Percentiles rank a stretch among this genome's conserved stretches.
Conservation (phyloP, 805 yeast species). For the Candida montana region DNA sequence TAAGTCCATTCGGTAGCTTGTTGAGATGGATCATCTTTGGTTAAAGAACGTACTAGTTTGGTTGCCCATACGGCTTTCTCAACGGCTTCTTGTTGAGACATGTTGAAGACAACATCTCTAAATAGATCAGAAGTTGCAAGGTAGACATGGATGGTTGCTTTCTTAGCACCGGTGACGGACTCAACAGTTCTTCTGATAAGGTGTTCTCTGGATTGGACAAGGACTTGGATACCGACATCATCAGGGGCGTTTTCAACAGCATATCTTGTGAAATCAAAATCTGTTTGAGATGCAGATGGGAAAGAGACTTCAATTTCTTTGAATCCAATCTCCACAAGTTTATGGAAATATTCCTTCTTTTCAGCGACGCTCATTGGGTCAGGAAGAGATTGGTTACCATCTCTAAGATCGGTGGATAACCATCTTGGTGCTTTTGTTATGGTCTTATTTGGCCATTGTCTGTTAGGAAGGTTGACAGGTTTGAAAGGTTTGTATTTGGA, state of each 20-base stretch:
- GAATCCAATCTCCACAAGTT: constrained; percentile 66
- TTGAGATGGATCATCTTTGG: constrained; percentile 68
- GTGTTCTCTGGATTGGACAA: constrained; percentile 74
- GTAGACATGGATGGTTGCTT: constrained; percentile 67
- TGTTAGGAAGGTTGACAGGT: constrained; percentile 50
- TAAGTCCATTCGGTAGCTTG: constrained; percentile 62
- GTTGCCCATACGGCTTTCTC: constrained; percentile 68
- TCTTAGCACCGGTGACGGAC: constrained; percentile 65
- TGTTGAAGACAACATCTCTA: constrained; percentile 70
- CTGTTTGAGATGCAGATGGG: constrained; percentile 80
- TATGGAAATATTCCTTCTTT: constrained; percentile 70
- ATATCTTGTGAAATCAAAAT: constrained; percentile 74
- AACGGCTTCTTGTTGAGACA: constrained; percentile 64
- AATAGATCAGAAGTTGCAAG: constrained; percentile 72
- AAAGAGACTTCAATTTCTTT: constrained; percentile 78
- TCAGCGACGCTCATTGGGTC: constrained; percentile 77
- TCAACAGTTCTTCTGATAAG: constrained; percentile 71
- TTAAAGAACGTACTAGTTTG: constrained; percentile 57
- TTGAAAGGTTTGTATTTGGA: constrained; percentile 52
- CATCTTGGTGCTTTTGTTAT: constrained; percentile 73
- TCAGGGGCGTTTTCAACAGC: constrained; percentile 77
- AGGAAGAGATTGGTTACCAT: constrained; percentile 77
- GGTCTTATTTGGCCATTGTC: constrained; percentile 67
- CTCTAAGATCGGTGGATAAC: constrained; percentile 76
- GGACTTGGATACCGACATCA: constrained; percentile 67